A percentile compares a stretch with the other conserved stretches of the same genome.
Conservation (phyloP, 768 basidiomycete genomes). For the Tricholoma sp. region DNA sequence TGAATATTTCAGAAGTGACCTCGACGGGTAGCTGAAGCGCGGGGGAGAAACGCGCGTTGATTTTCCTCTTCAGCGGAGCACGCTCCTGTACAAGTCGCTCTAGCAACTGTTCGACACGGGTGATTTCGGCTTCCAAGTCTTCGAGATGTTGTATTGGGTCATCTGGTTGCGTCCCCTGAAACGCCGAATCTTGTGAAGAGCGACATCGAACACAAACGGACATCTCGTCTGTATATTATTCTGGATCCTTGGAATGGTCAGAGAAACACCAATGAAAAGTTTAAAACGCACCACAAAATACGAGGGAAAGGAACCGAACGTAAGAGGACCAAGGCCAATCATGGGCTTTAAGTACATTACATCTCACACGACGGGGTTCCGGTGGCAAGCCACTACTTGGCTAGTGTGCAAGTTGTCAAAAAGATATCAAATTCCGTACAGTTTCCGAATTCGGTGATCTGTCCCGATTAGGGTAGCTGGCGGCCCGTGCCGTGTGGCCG, state of each 20-base stretch:
- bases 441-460: background rate
- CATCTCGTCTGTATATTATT: background rate
- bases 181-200: background rate
- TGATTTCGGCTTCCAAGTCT: conserved; percentile 13
- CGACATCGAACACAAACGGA: background rate
- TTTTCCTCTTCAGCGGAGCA: conserved; percentile 13
- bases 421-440: background rate
- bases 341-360: background rate
- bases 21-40: conserved; percentile 16
- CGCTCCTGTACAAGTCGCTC: conserved; percentile 10
- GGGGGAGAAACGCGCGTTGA: conserved; percentile 10
- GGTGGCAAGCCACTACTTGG: background rate
- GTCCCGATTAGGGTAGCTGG: background rate
- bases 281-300: no score
- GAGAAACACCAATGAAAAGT: no score
- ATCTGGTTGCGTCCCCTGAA: background rate
- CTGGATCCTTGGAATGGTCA: background rate
- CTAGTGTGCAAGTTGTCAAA: no score
- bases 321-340: background rate
- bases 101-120: conserved; percentile 7
- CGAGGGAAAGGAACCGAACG: no score
- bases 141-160: conserved; percentile 12
- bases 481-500: background rate
- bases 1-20: conserved; percentile 16
- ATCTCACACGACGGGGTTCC: background rate